These are phyloP conservation scores for Solanum hybrid DNA, from an alignment of 305 asterid species.

Conservation along the genomic window DNA sequence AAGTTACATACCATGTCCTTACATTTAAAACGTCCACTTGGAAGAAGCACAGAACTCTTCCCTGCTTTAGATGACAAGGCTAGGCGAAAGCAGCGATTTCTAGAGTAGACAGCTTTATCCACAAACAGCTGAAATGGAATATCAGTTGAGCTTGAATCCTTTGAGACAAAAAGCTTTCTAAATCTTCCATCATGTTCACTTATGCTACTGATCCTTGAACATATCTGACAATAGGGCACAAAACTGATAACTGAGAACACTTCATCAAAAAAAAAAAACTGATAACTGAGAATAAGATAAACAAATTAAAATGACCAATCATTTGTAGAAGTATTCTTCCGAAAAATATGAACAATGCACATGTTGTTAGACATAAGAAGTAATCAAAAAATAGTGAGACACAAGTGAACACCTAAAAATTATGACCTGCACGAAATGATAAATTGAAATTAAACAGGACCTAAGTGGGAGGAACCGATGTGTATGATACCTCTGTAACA, in stretches of 20 bases:
- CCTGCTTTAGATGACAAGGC: constrained; percentile 92
- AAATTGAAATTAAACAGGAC: neutral
- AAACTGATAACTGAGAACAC: neutral
- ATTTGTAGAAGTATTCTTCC: neutral
- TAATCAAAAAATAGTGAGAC: neutral
- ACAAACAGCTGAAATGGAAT: constrained; percentile 48
- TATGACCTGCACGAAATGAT: neutral
- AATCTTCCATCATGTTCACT: constrained; percentile 51
- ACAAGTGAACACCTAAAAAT: neutral
- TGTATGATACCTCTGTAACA: constrained; percentile 65
- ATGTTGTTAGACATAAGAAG: neutral
- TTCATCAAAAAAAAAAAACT: neutral
- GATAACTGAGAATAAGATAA: neutral
- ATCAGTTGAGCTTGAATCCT: constrained; percentile 51
- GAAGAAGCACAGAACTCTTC: constrained; percentile 67
- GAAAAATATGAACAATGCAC: neutral
- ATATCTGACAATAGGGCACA: constrained; percentile 43
- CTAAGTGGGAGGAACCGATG: neutral
- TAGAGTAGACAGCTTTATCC: constrained; percentile 89
- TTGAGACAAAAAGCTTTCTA: constrained; percentile 52
- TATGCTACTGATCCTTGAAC: constrained; percentile 56
- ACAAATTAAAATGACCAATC: neutral
- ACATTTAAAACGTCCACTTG: constrained; percentile 89
- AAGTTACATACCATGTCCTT: constrained; percentile 64
- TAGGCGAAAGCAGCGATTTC: constrained; percentile 94